Conservation (phyloP, 2,329 filamentous ascomycete genomes). For the Penicillium sp. region DNA sequence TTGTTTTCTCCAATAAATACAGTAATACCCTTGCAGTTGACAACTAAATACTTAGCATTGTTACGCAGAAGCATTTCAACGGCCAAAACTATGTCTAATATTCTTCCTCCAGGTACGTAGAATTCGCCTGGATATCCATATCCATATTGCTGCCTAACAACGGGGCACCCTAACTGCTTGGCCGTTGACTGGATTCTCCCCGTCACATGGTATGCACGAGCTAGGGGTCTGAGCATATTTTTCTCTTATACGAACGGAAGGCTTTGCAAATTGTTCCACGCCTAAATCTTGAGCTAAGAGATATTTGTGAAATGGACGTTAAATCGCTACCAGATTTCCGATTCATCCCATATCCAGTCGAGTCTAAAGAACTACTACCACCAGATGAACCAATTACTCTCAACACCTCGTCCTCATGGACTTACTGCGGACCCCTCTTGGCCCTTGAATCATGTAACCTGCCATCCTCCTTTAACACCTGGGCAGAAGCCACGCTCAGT, state of each 20-base stretch:
- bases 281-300: neutral
- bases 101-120: neutral
- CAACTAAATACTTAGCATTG: neutral
- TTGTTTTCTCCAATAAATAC: neutral
- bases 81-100: neutral
- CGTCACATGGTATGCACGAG: neutral
- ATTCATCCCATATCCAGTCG: conserved; percentile 18
- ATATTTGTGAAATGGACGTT: conserved; percentile 16
- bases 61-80: neutral
- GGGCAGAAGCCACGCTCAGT: conserved; percentile 38
- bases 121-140: neutral
- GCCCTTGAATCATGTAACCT: conserved; percentile 25
- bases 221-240: conserved; percentile 1
- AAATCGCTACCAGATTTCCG: conserved; percentile 20
- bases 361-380: conserved; percentile 4
- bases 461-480: conserved; percentile 43
- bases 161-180: neutral
- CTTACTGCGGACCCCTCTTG: conserved; percentile 48
- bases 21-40: neutral
- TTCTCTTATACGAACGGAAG: neutral
- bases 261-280: neutral
- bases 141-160: neutral
- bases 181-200: neutral
- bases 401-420: conserved; percentile 41
- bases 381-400: conserved; percentile 16